These are phyloP conservation scores for Coemansia sp. DNA, from an alignment of 192 early-diverging fungal species.

Conservation along the genomic window DNA sequence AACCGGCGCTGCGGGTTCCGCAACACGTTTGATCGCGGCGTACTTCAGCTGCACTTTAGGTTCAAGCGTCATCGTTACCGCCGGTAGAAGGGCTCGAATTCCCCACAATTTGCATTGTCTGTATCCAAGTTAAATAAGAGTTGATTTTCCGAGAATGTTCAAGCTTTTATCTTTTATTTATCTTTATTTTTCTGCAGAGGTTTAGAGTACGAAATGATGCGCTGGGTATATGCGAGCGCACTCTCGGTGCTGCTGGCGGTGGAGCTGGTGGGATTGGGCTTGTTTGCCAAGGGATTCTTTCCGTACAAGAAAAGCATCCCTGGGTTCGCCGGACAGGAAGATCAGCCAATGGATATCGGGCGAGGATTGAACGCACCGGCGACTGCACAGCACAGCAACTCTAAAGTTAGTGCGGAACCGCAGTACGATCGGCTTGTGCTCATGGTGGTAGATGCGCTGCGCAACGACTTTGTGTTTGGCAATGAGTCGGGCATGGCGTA, in stretches of 20 bases:
- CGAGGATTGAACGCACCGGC: background rate
- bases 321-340: conserved; percentile 57
- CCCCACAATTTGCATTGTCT: background rate
- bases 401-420: background rate
- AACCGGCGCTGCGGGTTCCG: conserved; percentile 85
- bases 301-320: conserved; percentile 72
- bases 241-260: conserved; percentile 31
- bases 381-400: background rate
- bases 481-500: conserved; percentile 66
- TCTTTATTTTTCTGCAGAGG: background rate
- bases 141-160: background rate
- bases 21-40: conserved; percentile 77
- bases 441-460: conserved; percentile 75
- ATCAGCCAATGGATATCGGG: conserved; percentile 32
- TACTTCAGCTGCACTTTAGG: conserved; percentile 78
- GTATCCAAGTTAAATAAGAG: background rate
- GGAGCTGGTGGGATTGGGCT: conserved; percentile 62
- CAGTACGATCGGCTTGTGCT: conserved; percentile 62
- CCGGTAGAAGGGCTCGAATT: conserved; percentile 37
- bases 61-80: conserved; percentile 83
- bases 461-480: conserved; percentile 74
- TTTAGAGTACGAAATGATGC: background rate
- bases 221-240: conserved; percentile 1
- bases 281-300: conserved; percentile 75
- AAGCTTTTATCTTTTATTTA: background rate